A percentile compares a stretch with the other conserved stretches of the same genome.
Conservation (phyloP, 805 yeast genomes). For the Scheffersomyces coipomensis region DNA sequence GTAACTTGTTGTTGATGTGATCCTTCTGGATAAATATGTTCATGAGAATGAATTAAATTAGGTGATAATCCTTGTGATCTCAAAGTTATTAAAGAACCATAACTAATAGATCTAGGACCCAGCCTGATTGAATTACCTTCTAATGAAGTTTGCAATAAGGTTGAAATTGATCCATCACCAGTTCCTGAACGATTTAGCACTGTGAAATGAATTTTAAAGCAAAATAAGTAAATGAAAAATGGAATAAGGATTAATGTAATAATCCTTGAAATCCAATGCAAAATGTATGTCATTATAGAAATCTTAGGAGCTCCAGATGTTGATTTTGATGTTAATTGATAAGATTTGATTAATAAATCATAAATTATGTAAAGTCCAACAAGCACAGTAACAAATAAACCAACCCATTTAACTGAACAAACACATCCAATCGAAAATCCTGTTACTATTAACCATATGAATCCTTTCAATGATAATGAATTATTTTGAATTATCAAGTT, state of each 20-base stretch:
- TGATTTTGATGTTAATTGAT: conserved; percentile 25
- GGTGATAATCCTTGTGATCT: conserved; percentile 73
- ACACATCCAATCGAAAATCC: conserved; percentile 80
- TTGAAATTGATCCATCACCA: conserved; percentile 89
- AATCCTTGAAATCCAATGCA: conserved; percentile 75
- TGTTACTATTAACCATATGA: conserved; percentile 55
- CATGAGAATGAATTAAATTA: conserved; percentile 83
- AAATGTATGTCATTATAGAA: conserved; percentile 28
- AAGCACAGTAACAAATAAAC: conserved; percentile 61
- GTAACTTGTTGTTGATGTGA: conserved; percentile 94
- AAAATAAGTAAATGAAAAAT: conserved; percentile 58
- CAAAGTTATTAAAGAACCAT: conserved; percentile 61
- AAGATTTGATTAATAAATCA: conserved; percentile 49
- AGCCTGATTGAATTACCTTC: conserved; percentile 60
- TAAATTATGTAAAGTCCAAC: conserved; percentile 59
- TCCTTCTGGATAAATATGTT: conserved; percentile 84
- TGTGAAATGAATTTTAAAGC: conserved; percentile 80
- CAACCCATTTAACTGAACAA: conserved; percentile 86
- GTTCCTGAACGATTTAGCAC: conserved; percentile 80
- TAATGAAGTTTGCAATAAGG: conserved; percentile 86
- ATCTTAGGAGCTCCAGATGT: conserved; percentile 12
- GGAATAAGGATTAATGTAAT: conserved; percentile 71
- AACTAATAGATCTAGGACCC: conserved; percentile 67
- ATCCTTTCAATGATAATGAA: conserved; percentile 43
- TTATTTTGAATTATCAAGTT: conserved; percentile 32